phyloP scores from a whole-genome alignment of 768 basidiomycete species.

The Termitomyces sp. region DNA sequence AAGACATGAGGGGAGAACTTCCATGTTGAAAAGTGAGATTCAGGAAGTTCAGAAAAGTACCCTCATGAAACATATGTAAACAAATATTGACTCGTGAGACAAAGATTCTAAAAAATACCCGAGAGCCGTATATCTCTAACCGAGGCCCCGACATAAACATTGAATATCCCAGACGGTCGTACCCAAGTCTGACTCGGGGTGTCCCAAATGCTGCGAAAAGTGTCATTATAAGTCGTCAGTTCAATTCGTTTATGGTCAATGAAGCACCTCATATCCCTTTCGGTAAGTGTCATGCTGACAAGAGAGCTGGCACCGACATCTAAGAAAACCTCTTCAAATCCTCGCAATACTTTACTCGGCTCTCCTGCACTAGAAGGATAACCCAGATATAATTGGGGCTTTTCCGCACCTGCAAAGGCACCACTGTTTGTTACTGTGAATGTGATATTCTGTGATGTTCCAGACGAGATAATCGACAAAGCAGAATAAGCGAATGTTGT shows the following conservation, averaged over 20 bases:
- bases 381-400: constrained; percentile 48
- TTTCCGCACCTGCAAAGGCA: constrained; percentile 42
- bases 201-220: constrained; percentile 43
- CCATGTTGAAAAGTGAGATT: no score
- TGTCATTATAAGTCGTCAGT: background rate
- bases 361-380: constrained; percentile 41
- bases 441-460: constrained; percentile 26
- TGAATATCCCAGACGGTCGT: constrained; percentile 45
- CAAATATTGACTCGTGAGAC: no score
- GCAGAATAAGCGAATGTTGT: constrained; percentile 63
- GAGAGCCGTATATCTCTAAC: constrained; percentile 26
- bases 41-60: no score
- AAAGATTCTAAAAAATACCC: no score
- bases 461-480: constrained; percentile 32
- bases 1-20: no score
- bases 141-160: constrained; percentile 47
- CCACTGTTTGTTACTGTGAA: constrained; percentile 48
- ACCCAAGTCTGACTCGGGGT: constrained; percentile 43
- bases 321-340: constrained; percentile 43
- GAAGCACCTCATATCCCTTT: constrained; percentile 41
- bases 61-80: no score
- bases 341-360: constrained; percentile 43
- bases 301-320: constrained; percentile 27
- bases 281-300: constrained; percentile 30
- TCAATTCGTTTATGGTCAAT: background rate